Percentiles rank a stretch among this genome's conserved stretches.
Conservation (phyloP, 805 yeast species). For the Myxozyma monticola region DNA sequence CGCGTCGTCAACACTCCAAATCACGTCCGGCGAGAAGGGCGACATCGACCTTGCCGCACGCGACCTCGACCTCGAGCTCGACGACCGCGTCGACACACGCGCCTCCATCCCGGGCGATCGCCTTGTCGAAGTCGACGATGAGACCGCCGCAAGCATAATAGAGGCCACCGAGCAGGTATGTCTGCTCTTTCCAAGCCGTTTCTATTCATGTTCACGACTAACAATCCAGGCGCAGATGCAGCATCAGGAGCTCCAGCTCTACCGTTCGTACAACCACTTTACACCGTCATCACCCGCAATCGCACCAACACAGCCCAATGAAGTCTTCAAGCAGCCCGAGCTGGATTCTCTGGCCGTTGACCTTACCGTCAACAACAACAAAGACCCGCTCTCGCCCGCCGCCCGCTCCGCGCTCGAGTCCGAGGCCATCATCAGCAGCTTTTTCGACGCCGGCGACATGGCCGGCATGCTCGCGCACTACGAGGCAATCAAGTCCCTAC, state of each 20-base stretch:
- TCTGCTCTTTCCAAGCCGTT: constrained; percentile 8
- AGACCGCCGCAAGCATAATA: constrained; percentile 23
- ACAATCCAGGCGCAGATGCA: constrained; percentile 1
- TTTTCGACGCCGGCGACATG: neutral
- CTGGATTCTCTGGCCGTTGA: no score
- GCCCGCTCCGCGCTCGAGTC: no score
- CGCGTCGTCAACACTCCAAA: no score
- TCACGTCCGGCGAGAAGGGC: no score
- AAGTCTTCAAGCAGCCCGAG: neutral
- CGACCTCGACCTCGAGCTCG: neutral
- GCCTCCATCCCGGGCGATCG: constrained; percentile 13
- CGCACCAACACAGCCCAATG: constrained; percentile 11
- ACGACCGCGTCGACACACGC: constrained; percentile 12
- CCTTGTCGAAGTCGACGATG: constrained; percentile 27
- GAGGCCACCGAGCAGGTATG: constrained; percentile 16
- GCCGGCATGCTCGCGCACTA: neutral
- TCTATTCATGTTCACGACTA: constrained; percentile 18
- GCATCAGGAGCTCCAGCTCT: constrained; percentile 16
- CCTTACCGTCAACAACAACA: no score
- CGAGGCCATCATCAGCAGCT: neutral
- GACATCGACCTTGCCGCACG: no score
- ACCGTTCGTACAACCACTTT: constrained; percentile 30
- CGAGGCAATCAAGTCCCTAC: neutral
- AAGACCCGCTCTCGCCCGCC: no score
- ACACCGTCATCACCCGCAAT: constrained; percentile 27